Percentiles rank a stretch among this genome's conserved stretches.
Evolutionary conservation across 1,139 yeast species (phyloP).

Genomic region (Yamadazyma trypodendri): DNA sequence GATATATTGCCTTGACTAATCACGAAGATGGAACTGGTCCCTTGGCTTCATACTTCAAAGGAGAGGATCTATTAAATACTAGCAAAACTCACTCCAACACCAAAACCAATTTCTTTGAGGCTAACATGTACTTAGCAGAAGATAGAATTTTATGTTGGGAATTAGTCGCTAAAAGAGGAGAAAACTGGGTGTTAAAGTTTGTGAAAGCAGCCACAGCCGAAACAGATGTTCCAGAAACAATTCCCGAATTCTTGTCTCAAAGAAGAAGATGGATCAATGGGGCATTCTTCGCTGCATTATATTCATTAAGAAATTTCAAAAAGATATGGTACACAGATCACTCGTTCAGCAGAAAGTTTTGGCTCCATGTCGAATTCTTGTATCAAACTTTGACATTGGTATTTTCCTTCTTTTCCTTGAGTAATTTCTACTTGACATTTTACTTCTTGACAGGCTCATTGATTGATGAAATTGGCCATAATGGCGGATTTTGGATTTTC

Average conservation of each 20-base stretch:
- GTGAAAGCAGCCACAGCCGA: constrained; percentile 95
- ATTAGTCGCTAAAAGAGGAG: constrained; percentile 80
- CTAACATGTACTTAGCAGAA: constrained; percentile 96
- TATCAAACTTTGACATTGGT: constrained; percentile 76
- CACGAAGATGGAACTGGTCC: constrained; percentile 94
- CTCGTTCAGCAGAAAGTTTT: constrained; percentile 68
- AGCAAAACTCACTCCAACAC: constrained; percentile 33
- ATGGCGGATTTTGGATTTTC: constrained; percentile 77
- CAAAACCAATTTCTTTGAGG: constrained; percentile 77
- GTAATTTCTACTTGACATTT: constrained; percentile 87
- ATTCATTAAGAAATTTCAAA: constrained; percentile 73
- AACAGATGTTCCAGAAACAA: constrained; percentile 92
- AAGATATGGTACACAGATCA: constrained; percentile 90
- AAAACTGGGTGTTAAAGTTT: constrained; percentile 89
- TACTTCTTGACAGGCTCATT: constrained; percentile 91
- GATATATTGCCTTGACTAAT: constrained; percentile 83
- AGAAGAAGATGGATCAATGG: constrained; percentile 98
- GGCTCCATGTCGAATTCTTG: constrained; percentile 77
- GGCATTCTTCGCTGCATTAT: constrained; percentile 93
- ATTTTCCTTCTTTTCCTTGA: constrained; percentile 86
- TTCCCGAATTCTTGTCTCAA: constrained; percentile 90
- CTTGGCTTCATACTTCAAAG: constrained; percentile 80
- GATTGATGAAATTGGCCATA: constrained; percentile 32
- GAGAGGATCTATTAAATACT: constrained; percentile 60
- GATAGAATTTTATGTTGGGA: constrained; percentile 98